Evolutionary conservation across 495 filamentous ascomycete genomes (phyloP).

Genomic region (Paragyromitra xinjiangensis): DNA sequence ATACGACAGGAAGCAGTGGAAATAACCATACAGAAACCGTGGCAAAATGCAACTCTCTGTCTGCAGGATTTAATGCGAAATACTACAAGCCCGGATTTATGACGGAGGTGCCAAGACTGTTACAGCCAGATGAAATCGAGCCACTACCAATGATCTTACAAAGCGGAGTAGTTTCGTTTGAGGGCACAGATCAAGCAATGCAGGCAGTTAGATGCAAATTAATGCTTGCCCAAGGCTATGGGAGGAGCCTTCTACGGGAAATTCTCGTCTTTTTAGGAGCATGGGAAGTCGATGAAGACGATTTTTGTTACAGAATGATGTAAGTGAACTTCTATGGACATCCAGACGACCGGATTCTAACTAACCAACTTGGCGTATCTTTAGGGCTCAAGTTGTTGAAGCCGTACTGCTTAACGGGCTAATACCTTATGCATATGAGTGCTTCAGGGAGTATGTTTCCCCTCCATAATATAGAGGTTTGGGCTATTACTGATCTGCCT

Average conservation of each 20-base stretch:
- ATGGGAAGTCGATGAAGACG: constrained; percentile 81
- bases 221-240: constrained; percentile 74
- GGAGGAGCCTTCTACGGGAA: constrained; percentile 74
- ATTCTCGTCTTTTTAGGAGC: constrained; percentile 80
- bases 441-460: constrained; percentile 68
- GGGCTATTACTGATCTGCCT: constrained; percentile 17
- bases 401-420: constrained; percentile 75
- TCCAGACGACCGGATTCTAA: background rate
- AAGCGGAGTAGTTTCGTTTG: constrained; percentile 68
- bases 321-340: constrained; percentile 11
- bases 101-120: constrained; percentile 77
- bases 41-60: constrained; percentile 56
- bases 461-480: background rate
- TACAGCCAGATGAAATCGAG: constrained; percentile 78
- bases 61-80: constrained; percentile 55
- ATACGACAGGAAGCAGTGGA: constrained; percentile 36
- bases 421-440: constrained; percentile 77
- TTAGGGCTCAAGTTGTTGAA: constrained; percentile 73
- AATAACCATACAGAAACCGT: constrained; percentile 54
- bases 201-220: constrained; percentile 77
- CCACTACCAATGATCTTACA: constrained; percentile 81
- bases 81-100: constrained; percentile 70
- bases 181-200: constrained; percentile 65
- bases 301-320: constrained; percentile 82
- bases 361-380: constrained; percentile 7